Conservation (phyloP, 78 protist genomes). For the Capsaspora owczarzaki region DNA sequence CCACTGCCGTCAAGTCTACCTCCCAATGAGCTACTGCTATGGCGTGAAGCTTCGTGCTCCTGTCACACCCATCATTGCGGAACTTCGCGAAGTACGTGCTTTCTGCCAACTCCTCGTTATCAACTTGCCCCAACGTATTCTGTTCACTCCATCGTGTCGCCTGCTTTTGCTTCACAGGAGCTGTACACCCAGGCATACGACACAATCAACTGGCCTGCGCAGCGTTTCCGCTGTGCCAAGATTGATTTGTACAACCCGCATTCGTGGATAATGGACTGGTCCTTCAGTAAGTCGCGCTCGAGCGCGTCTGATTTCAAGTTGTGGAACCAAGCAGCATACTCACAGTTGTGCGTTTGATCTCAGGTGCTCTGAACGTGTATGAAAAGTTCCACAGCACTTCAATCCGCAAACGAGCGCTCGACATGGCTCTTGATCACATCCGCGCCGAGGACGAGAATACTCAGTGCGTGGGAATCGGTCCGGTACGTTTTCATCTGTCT, state of each 20-base stretch:
- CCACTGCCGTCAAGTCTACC: conserved; percentile 84
- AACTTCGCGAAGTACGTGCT: conserved; percentile 15
- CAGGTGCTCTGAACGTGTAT: conserved; percentile 28
- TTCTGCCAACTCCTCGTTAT: neutral
- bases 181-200: conserved; percentile 41
- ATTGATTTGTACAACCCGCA: conserved; percentile 59
- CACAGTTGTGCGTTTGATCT: neutral
- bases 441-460: conserved; percentile 77
- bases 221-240: conserved; percentile 20
- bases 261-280: conserved; percentile 14
- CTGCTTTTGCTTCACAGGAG: conserved; percentile 20
- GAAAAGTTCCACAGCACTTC: conserved; percentile 33
- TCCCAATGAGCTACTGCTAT: conserved; percentile 83
- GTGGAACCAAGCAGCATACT: too few relatives aligned
- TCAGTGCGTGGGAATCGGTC: conserved; percentile 81
- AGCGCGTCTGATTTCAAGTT: neutral
- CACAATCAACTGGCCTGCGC: conserved; percentile 46
- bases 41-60: conserved; percentile 32
- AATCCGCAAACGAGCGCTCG: conserved; percentile 39
- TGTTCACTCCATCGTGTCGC: neutral
- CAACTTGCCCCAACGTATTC: neutral
- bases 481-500: conserved; percentile 60
- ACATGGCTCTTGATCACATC: conserved; percentile 44
- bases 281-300: neutral
- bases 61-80: conserved; percentile 18